A percentile compares a stretch with the other conserved stretches of the same genome.
Conservation (phyloP, 208 protist genomes). For the Angomonas deanei region DNA sequence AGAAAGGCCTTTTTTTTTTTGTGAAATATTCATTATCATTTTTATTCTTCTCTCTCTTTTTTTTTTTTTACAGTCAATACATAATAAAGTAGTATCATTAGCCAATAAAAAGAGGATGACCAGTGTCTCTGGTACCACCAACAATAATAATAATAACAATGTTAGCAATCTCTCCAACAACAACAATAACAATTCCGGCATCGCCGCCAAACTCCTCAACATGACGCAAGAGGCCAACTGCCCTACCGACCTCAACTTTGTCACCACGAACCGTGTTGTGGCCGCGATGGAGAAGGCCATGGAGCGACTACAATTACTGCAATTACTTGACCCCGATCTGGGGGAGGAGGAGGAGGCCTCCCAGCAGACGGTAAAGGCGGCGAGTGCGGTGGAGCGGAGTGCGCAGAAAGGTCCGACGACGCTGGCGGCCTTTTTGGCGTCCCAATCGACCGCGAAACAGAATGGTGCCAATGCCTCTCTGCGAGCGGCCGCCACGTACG, state of each 20-base stretch:
- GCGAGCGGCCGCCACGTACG: slow-evolving; percentile 23
- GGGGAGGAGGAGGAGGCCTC: slow-evolving; percentile 26
- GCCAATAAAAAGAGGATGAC: background rate
- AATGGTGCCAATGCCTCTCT: slow-evolving; percentile 1
- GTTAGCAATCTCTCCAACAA: background rate
- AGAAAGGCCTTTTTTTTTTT: too few species aligned
- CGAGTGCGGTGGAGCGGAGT: background rate
- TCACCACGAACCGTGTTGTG: slow-evolving; percentile 73
- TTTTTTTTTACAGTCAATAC: background rate
- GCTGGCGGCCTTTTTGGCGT: background rate
- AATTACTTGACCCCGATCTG: slow-evolving; percentile 68
- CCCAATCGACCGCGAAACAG: background rate
- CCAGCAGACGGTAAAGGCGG: too few species aligned
- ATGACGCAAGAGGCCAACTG: slow-evolving; percentile 36
- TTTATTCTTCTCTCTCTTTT: too few species aligned
- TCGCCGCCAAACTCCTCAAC: slow-evolving; percentile 20
- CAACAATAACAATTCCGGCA: background rate
- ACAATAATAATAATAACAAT: background rate
- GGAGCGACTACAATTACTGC: slow-evolving; percentile 87
- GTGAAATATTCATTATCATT: too few species aligned
- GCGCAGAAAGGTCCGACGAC: background rate
- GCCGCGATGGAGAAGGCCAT: slow-evolving; percentile 81
- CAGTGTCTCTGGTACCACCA: background rate
- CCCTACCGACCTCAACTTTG: slow-evolving; percentile 36
- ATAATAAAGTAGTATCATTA: background rate